Evolutionary conservation across 768 basidiomycete species (phyloP).

Genomic region (Sarcodon aspratus): DNA sequence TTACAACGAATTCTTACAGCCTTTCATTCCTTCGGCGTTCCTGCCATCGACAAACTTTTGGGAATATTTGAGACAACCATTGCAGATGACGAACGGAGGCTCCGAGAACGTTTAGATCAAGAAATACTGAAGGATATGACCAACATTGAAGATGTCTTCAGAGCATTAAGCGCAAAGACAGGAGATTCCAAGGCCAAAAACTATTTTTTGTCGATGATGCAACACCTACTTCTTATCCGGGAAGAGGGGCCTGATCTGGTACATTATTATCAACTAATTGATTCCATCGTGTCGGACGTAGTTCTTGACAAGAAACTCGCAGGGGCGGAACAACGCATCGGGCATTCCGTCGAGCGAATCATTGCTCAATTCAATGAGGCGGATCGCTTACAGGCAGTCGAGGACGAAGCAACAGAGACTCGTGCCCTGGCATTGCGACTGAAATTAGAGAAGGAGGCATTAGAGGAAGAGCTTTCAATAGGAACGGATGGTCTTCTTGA

Average conservation of each 20-base stretch:
- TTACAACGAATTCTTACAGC: conserved; percentile 62
- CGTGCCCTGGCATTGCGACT: conserved; percentile 52
- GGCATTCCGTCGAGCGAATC: conserved; percentile 80
- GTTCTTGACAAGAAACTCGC: conserved; percentile 86
- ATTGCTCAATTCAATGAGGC: conserved; percentile 87
- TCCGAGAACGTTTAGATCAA: conserved; percentile 68
- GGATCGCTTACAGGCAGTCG: conserved; percentile 68
- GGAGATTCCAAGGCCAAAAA: conserved; percentile 68
- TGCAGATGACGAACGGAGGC: conserved; percentile 62
- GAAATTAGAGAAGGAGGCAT: conserved; percentile 69
- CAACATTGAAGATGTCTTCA: conserved; percentile 80
- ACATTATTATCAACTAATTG: conserved; percentile 86
- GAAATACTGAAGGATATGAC: conserved; percentile 66
- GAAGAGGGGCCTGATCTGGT: conserved; percentile 78
- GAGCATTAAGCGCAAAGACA: conserved; percentile 68
- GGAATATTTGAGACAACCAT: conserved; percentile 45
- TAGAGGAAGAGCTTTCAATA: conserved; percentile 74
- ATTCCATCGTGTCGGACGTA: conserved; percentile 80
- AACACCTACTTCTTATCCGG: conserved; percentile 83
- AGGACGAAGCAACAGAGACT: conserved; percentile 65
- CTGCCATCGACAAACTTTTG: conserved; percentile 57
- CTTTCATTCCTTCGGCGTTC: conserved; percentile 53
- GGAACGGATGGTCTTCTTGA: conserved; percentile 82
- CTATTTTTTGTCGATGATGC: conserved; percentile 89
- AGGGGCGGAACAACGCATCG: conserved; percentile 77